Conservation (phyloP, 202 grass and related monocot genomes). For the Alloteropsis angusta region DNA sequence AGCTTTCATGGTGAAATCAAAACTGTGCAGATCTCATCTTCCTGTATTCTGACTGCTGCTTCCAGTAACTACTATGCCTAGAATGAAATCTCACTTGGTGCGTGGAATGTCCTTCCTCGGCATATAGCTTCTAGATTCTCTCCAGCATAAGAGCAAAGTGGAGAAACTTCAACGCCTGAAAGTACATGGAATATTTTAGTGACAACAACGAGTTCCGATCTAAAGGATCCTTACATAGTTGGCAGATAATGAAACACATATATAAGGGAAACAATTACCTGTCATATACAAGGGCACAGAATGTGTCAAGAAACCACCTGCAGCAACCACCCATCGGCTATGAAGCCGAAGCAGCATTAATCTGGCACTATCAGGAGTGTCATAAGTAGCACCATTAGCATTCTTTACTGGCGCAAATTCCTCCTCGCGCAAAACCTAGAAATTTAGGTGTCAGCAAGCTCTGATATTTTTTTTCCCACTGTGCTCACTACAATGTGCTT, state of each 20-base stretch:
- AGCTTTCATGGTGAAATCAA: slow-evolving; percentile 9
- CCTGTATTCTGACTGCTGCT: slow-evolving; percentile 13
- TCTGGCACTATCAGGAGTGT: slow-evolving; percentile 64
- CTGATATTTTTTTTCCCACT: neutral
- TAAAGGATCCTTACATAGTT: neutral
- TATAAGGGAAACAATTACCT: slow-evolving; percentile 30
- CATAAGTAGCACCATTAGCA: slow-evolving; percentile 70
- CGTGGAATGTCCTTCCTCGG: slow-evolving; percentile 74
- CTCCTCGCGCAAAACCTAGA: slow-evolving; percentile 72
- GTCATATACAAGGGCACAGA: slow-evolving; percentile 73
- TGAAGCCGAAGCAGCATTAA: slow-evolving; percentile 84
- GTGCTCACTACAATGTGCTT: neutral
- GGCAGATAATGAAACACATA: neutral
- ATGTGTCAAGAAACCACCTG: slow-evolving; percentile 80
- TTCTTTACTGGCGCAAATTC: slow-evolving; percentile 94
- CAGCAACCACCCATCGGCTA: slow-evolving; percentile 80
- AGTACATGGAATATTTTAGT: slow-evolving; percentile 15
- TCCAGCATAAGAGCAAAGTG: slow-evolving; percentile 68
- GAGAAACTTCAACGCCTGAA: slow-evolving; percentile 80
- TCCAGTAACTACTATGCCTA: slow-evolving; percentile 16
- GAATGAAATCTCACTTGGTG: slow-evolving; percentile 69
- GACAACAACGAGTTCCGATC: slow-evolving; percentile 10
- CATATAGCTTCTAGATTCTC: slow-evolving; percentile 78
- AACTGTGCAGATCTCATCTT: slow-evolving; percentile 9
- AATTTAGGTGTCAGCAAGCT: neutral